Percentiles rank a stretch among this genome's conserved stretches.
Conservation (phyloP, 1,284 basidiomycete species). For the Malassezia arunalokei region DNA sequence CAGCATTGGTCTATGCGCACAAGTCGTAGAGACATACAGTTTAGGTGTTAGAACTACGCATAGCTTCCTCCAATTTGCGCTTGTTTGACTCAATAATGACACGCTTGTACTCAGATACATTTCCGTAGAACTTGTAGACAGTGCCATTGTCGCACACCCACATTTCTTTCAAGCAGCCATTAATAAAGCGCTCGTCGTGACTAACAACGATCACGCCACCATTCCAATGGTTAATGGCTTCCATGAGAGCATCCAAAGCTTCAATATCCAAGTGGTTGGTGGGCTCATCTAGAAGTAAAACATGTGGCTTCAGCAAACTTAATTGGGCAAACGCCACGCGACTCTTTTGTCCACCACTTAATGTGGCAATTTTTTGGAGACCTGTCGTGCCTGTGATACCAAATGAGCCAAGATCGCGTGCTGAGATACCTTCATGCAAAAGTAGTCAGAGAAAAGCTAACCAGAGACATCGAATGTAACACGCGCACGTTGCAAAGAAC, state of each 20-base stretch:
- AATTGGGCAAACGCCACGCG: slow-evolving; percentile 90
- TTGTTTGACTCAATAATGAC: slow-evolving; percentile 22
- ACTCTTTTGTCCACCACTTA: slow-evolving; percentile 81
- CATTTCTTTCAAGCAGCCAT: slow-evolving; percentile 33
- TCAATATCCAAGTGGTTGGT: slow-evolving; percentile 86
- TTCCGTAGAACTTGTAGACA: slow-evolving; percentile 72
- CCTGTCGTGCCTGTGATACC: slow-evolving; percentile 95
- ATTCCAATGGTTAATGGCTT: slow-evolving; percentile 75
- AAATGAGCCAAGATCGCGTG: slow-evolving; percentile 61
- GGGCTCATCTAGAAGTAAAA: slow-evolving; percentile 94
- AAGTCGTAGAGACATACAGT: no score
- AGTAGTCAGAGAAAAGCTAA: neutral
- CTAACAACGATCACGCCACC: slow-evolving; percentile 58
- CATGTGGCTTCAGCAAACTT: slow-evolving; percentile 76
- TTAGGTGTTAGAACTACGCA: no score
- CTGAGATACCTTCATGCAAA: neutral
- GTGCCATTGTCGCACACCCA: slow-evolving; percentile 27
- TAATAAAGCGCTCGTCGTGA: slow-evolving; percentile 41
- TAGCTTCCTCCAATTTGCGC: slow-evolving; percentile 12
- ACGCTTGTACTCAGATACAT: slow-evolving; percentile 59
- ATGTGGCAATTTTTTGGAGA: slow-evolving; percentile 58
- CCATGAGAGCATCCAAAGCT: slow-evolving; percentile 88
- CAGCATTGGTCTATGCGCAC: slow-evolving; percentile 2
- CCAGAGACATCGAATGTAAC: neutral
- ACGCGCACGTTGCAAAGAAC: neutral